A percentile compares a stretch with the other conserved stretches of the same genome.
These are phyloP conservation scores for Globisporangium heterothallicum DNA, from an alignment of 352 stramenopile species.

Conservation along the genomic window DNA sequence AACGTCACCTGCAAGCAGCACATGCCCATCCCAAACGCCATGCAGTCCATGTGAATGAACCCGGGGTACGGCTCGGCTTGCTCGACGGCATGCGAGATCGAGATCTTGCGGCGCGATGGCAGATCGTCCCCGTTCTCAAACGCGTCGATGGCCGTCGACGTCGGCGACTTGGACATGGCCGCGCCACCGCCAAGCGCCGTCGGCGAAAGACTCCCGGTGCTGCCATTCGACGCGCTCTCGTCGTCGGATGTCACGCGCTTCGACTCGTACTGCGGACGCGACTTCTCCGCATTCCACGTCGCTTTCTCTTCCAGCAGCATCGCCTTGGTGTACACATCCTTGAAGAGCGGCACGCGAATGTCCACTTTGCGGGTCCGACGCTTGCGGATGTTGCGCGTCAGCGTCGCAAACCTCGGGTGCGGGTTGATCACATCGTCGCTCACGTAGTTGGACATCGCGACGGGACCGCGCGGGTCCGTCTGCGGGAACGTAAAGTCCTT, in stretches of 20 bases:
- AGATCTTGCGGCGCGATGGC: constrained; percentile 58
- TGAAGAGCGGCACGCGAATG: constrained; percentile 85
- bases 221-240: constrained; percentile 15
- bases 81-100: constrained; percentile 61
- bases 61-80: constrained; percentile 75
- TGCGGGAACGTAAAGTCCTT: constrained; percentile 87
- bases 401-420: constrained; percentile 96
- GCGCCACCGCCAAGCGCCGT: constrained; percentile 13
- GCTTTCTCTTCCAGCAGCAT: constrained; percentile 68
- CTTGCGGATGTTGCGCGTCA: constrained; percentile 98
- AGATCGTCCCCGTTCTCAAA: constrained; percentile 28
- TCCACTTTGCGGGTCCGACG: constrained; percentile 84
- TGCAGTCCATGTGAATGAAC: constrained; percentile 99
- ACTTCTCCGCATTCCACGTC: constrained; percentile 75
- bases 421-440: constrained; percentile 98
- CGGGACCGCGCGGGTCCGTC: constrained; percentile 50
- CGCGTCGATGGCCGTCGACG: constrained; percentile 34
- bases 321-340: constrained; percentile 74
- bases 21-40: constrained; percentile 99
- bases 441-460: constrained; percentile 95
- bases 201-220: constrained; percentile 13
- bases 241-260: constrained; percentile 31
- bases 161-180: constrained; percentile 76
- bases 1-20: constrained; percentile 99
- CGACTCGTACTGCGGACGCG: constrained; percentile 68